These are phyloP conservation scores for Aspergillus sp. DNA, from an alignment of 2,329 filamentous ascomycete genomes.

Conservation along the genomic window DNA sequence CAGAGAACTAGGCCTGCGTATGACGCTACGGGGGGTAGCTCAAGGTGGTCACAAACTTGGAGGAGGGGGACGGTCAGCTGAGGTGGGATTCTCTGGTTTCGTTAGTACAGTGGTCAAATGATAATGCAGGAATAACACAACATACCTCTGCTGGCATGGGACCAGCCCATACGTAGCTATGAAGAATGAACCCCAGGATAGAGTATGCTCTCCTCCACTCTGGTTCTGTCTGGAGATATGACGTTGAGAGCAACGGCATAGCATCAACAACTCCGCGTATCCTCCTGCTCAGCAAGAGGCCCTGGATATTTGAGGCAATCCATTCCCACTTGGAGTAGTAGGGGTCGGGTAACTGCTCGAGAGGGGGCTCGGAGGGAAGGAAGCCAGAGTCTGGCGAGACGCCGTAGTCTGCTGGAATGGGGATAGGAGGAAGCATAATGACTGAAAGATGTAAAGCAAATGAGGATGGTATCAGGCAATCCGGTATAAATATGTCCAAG, in stretches of 20 bases:
- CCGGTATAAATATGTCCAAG: neutral
- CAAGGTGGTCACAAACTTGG: conserved; percentile 71
- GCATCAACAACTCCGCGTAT: conserved; percentile 76
- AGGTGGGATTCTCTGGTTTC: conserved; percentile 64
- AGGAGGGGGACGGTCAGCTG: conserved; percentile 81
- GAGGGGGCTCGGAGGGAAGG: conserved; percentile 75
- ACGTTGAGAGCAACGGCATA: conserved; percentile 80
- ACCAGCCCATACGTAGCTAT: conserved; percentile 89
- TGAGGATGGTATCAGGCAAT: neutral
- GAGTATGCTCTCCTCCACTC: conserved; percentile 91
- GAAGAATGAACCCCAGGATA: conserved; percentile 74
- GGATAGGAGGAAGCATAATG: conserved; percentile 49
- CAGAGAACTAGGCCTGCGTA: conserved; percentile 90
- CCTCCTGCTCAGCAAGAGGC: conserved; percentile 79
- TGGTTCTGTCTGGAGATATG: conserved; percentile 74
- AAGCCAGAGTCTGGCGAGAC: conserved; percentile 70
- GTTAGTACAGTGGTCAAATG: conserved; percentile 2
- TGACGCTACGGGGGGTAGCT: conserved; percentile 88
- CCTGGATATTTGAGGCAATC: conserved; percentile 80
- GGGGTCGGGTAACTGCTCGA: conserved; percentile 77
- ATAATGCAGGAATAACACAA: neutral
- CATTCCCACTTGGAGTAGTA: conserved; percentile 97
- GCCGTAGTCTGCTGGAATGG: conserved; percentile 71
- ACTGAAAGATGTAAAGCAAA: neutral
- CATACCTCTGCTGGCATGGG: conserved; percentile 69